phyloP scores from a whole-genome alignment of 192 early-diverging fungal genomes.

The Gaertneriomyces sp. region DNA sequence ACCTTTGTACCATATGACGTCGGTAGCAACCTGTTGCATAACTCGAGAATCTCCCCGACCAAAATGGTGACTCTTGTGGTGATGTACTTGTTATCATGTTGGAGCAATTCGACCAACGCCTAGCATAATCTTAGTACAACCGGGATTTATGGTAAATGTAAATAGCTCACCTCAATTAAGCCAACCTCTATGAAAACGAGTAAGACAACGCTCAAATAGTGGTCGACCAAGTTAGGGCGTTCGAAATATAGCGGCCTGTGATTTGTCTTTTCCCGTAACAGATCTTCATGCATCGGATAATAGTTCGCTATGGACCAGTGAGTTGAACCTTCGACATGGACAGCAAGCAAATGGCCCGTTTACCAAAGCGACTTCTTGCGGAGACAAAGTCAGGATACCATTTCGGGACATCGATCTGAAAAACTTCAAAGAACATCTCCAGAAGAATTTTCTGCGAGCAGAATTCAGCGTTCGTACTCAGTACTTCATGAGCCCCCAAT shows the following conservation, averaged over 20 bases:
- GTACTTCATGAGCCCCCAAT: neutral
- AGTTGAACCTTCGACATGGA: neutral
- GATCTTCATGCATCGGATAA: constrained; percentile 21
- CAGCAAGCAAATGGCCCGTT: neutral
- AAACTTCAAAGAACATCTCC: constrained; percentile 79
- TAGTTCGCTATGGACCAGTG: constrained; percentile 12
- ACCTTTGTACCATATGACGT: constrained; percentile 42
- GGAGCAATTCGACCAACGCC: constrained; percentile 68
- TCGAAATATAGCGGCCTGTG: constrained; percentile 22
- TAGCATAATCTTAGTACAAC: constrained; percentile 22
- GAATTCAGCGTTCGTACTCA: neutral
- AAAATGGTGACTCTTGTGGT: constrained; percentile 65
- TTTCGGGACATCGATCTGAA: constrained; percentile 64
- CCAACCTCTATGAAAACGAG: constrained; percentile 76
- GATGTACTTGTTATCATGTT: constrained; percentile 57
- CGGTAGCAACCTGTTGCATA: constrained; percentile 67
- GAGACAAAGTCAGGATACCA: constrained; percentile 39
- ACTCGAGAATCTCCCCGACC: constrained; percentile 71
- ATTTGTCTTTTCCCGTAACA: neutral
- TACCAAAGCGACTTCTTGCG: constrained; percentile 10
- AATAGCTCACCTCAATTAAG: constrained; percentile 42
- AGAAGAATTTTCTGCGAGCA: constrained; percentile 65
- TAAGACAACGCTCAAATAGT: constrained; percentile 67
- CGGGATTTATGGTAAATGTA: neutral
- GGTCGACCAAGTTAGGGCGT: constrained; percentile 60